These are phyloP conservation scores for Clavulina sp. DNA, from an alignment of 768 basidiomycete genomes.

Conservation along the genomic window DNA sequence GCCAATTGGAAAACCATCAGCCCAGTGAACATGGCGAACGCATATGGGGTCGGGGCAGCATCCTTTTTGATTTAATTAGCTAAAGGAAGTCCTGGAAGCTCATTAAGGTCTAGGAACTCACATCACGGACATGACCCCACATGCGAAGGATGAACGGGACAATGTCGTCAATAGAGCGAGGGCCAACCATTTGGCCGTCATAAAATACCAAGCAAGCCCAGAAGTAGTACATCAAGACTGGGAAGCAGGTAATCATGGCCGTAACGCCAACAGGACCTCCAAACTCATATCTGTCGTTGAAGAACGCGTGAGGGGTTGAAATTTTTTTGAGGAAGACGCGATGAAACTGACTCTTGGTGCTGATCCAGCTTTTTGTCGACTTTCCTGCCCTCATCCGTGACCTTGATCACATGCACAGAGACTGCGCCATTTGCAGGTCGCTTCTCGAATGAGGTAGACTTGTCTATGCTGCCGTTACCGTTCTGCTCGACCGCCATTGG, in stretches of 20 bases:
- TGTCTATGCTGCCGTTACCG: neutral
- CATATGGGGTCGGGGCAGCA: constrained; percentile 75
- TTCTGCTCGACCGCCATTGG: too few relatives aligned
- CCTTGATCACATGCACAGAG: constrained; percentile 4
- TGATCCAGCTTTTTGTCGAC: constrained; percentile 56
- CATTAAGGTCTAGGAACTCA: constrained; percentile 21
- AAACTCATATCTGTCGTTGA: constrained; percentile 64
- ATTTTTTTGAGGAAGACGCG: neutral
- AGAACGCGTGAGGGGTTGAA: too few relatives aligned
- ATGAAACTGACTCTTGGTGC: constrained; percentile 35
- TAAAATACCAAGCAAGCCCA: constrained; percentile 97
- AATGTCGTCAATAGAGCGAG: constrained; percentile 50
- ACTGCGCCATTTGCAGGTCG: neutral
- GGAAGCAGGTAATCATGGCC: constrained; percentile 90
- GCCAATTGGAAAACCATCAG: constrained; percentile 79
- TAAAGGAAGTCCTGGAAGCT: constrained; percentile 4
- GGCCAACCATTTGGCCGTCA: constrained; percentile 63
- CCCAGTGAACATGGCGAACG: constrained; percentile 79
- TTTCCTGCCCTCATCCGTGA: constrained; percentile 54
- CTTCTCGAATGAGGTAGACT: neutral
- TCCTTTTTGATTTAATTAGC: constrained; percentile 33
- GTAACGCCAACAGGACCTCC: constrained; percentile 84
- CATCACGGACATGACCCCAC: constrained; percentile 71
- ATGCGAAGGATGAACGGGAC: constrained; percentile 62
- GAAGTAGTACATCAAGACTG: constrained; percentile 92